Evolutionary conservation across 1,139 yeast species (phyloP), one percentile per base, ranked within the genome.

Genomic region (Saccharomyces pastorianus): DNA sequence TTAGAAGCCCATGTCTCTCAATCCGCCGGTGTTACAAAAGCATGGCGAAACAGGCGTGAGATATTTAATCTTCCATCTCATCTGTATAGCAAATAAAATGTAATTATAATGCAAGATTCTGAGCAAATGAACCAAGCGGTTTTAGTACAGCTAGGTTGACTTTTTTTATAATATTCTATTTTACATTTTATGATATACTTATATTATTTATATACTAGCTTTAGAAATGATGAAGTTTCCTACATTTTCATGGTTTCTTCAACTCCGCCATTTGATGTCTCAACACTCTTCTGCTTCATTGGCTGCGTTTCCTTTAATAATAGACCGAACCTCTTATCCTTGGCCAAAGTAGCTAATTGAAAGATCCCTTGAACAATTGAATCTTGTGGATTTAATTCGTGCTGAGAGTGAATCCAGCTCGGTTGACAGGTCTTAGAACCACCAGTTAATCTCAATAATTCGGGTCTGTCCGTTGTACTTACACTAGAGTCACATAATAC

Each of bases 391-490:
- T 75, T 68, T 56, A 85, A 71, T 67, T 81, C 80, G 71, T 73
- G 82, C 51, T 80, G 75, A 31, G 96, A 88, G 68, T 90, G 96
- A 51, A 88, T 85, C 90, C 95, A 91, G 61, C 90, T 83, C 60
- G 96, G 90, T 54, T 81, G 78, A 55, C 82, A 75, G 23, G 84
- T 77, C 62, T 79, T 77, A 48, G 75, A 70, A 51, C 96, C 96
- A 49, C 96, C 97, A 44, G 95, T 82, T 60, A 91, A 77, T 68
- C 96, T 81, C 56, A 90, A 71, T 27, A 87, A 75, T 67, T 87
- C 93, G 14, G 80, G 78, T 61, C 72, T 74, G 27, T 77, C 80
- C 47, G 74, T 72, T 9, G 71, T 64, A 20, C 76, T 68, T 34
- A 71, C 67, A 50, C 71, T 73, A 28, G 72, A 72, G 42, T 75